Conservation (phyloP, 441 rosid genomes). For the Pelargonium citronellum region DNA sequence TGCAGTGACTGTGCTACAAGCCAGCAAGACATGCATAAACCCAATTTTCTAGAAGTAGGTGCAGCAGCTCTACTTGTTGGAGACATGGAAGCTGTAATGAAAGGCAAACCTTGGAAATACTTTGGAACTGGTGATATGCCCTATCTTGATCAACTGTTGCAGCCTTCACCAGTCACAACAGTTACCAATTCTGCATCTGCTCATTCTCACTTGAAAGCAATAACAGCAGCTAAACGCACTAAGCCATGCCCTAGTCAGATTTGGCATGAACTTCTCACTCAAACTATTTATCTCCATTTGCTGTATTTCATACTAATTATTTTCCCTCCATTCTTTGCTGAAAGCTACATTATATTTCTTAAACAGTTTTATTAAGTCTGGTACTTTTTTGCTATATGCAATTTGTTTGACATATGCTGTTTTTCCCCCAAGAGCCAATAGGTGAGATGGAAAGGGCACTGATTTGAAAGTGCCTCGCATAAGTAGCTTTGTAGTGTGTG, state of each 20-base stretch:
- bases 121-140: constrained; percentile 92
- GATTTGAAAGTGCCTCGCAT: not conserved
- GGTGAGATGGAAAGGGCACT: not conserved
- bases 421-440: not conserved
- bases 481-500: not conserved
- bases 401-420: not conserved
- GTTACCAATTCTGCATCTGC: constrained; percentile 72
- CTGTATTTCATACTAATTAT: not conserved
- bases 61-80: constrained; percentile 97
- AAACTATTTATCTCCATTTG: not conserved
- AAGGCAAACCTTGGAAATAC: constrained; percentile 89
- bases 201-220: constrained; percentile 72
- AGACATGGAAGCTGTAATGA: constrained; percentile 89
- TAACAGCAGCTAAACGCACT: constrained; percentile 85
- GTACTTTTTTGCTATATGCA: not conserved
- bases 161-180: constrained; percentile 78
- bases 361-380: not conserved
- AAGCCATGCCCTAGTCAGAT: constrained; percentile 73
- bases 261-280: constrained; percentile 47
- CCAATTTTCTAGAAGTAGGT: constrained; percentile 83
- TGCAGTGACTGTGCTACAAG: constrained; percentile 58
- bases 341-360: not conserved
- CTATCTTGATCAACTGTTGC: constrained; percentile 84
- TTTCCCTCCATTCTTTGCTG: not conserved
- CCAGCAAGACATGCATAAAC: constrained; percentile 62